Evolutionary conservation across 306 rosid genomes (phyloP).

Genomic region (Parietaria judaica): DNA sequence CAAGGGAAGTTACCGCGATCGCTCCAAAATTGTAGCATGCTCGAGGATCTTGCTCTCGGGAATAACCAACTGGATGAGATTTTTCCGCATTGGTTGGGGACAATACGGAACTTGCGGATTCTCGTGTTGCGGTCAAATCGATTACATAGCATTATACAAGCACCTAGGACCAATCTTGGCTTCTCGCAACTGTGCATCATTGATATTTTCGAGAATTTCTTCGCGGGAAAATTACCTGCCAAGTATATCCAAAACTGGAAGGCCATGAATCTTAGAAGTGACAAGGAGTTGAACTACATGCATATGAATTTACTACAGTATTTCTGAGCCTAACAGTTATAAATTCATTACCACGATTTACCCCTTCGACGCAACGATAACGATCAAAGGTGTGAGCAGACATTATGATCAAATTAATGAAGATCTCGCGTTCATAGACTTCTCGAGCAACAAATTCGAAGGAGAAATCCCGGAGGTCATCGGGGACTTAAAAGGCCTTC

Average conservation of each 20-base stretch:
- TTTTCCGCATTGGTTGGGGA: slow-evolving; percentile 2
- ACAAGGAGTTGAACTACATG: too few species aligned
- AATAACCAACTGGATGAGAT: neutral
- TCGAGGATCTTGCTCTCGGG: neutral
- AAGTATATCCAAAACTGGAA: neutral
- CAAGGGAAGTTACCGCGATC: neutral
- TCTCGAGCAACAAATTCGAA: too few species aligned
- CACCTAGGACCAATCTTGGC: neutral
- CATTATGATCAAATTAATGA: too few species aligned
- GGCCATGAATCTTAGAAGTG: neutral
- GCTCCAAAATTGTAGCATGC: neutral
- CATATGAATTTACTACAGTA: too few species aligned
- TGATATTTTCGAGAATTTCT: neutral
- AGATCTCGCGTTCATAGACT: too few species aligned
- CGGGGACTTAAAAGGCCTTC: too few species aligned
- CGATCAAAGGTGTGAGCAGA: too few species aligned
- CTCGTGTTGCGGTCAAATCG: neutral
- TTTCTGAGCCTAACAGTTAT: too few species aligned
- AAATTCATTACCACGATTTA: too few species aligned
- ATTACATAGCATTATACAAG: neutral
- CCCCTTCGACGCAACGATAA: too few species aligned
- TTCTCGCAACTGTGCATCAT: neutral
- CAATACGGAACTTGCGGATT: neutral
- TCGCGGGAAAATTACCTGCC: neutral
- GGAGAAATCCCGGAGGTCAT: too few species aligned